Conservation (phyloP, 2,329 filamentous ascomycete genomes). For the Beauveria sp. region DNA sequence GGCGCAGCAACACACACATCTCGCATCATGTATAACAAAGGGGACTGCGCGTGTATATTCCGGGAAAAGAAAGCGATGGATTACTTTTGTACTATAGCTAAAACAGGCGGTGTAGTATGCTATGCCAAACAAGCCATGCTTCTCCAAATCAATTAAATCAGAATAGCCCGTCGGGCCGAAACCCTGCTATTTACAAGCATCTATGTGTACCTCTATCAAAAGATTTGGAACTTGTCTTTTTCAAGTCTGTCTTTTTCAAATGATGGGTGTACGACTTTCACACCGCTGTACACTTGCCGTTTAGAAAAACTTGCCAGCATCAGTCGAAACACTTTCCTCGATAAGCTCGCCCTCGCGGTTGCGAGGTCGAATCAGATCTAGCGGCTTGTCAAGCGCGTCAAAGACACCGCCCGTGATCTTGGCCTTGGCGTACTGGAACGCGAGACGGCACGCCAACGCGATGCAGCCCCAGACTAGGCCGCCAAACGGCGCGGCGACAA, state of each 20-base stretch:
- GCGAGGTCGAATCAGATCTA: constrained; percentile 18
- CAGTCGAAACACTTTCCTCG: constrained; percentile 20
- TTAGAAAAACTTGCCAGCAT: constrained; percentile 49
- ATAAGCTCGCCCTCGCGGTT: constrained; percentile 23
- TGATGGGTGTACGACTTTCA: not conserved
- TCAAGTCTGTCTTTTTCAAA: not conserved
- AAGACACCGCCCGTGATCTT: constrained; percentile 55
- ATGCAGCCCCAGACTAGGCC: constrained; percentile 63
- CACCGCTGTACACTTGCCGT: not conserved
- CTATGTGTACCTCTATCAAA: not conserved
- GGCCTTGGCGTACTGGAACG: constrained; percentile 49
- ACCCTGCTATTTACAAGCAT: not conserved
- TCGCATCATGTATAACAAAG: constrained; percentile 5
- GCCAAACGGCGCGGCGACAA: constrained; percentile 70
- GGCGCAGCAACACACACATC: not conserved
- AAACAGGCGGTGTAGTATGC: not conserved
- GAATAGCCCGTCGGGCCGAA: not conserved
- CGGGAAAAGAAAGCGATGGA: constrained; percentile 18
- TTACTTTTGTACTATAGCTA: constrained; percentile 21
- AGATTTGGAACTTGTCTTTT: not conserved
- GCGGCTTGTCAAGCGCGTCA: constrained; percentile 55
- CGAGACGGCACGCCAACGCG: constrained; percentile 53
- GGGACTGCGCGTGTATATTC: constrained; percentile 11
- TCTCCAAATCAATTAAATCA: constrained; percentile 16
- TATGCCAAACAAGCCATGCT: constrained; percentile 10